Evolutionary conservation across 768 basidiomycete species (phyloP).

Genomic region (Trichaptum fuscoviolaceum): DNA sequence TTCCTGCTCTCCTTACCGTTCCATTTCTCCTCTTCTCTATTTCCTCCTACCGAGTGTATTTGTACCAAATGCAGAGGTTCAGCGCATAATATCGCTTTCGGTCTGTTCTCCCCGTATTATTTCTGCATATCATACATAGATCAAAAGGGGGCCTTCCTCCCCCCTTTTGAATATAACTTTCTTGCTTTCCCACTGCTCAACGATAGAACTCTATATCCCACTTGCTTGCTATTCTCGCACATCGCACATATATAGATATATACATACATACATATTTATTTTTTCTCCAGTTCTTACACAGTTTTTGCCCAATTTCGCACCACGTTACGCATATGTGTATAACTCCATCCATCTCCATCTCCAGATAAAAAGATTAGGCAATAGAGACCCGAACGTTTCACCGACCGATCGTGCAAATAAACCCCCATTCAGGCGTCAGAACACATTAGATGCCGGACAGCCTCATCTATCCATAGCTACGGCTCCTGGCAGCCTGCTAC

Average conservation of each 20-base stretch:
- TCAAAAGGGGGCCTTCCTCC: not conserved
- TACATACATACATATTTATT: not conserved
- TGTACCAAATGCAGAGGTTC: not conserved
- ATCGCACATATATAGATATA: not conserved
- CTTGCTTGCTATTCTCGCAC: not conserved
- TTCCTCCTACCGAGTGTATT: not conserved
- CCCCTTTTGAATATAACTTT: not conserved
- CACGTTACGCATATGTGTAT: not conserved
- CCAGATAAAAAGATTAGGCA: not conserved
- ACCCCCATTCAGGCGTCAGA: not conserved
- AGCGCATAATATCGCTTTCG: not conserved
- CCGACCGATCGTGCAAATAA: no score
- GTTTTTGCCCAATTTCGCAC: not conserved
- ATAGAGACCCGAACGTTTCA: not conserved
- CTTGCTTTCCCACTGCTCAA: not conserved
- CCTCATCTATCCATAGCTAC: not conserved
- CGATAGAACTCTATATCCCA: not conserved
- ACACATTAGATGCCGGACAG: not conserved
- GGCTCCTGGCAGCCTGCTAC: not conserved
- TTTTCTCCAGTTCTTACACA: not conserved
- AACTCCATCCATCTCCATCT: not conserved
- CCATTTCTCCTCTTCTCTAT: not conserved
- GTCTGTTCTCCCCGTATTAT: not conserved
- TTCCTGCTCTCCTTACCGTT: not conserved
- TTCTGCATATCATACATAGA: not conserved